Evolutionary conservation across 2,329 filamentous ascomycete species (phyloP).

Genomic region (Penicillium concentricum): DNA sequence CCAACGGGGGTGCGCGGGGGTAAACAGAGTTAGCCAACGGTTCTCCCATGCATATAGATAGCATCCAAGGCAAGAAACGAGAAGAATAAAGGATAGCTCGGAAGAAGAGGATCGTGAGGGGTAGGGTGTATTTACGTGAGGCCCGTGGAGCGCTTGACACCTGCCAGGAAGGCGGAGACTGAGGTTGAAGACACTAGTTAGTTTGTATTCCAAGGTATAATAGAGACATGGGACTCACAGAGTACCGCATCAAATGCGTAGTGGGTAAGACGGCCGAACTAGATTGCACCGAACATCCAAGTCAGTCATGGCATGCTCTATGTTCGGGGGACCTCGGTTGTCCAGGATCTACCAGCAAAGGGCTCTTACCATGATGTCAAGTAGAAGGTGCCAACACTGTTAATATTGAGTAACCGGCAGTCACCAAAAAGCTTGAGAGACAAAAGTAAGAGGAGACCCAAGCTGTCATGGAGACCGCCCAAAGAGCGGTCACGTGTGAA

Average conservation of each 20-base stretch:
- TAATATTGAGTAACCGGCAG: neutral
- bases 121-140: constrained; percentile 74
- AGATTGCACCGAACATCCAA: neutral
- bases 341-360: neutral
- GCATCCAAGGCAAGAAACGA: neutral
- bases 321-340: neutral
- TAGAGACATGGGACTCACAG: constrained; percentile 13
- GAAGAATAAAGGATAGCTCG: neutral
- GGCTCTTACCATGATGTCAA: constrained; percentile 19
- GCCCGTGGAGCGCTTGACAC: constrained; percentile 95
- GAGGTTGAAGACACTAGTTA: constrained; percentile 10
- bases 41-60: neutral
- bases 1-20: constrained; percentile 28
- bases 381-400: neutral
- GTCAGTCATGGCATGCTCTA: constrained; percentile 4
- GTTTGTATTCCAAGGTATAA: neutral
- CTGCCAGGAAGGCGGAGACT: constrained; percentile 96
- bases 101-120: constrained; percentile 16
- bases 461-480: neutral
- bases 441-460: neutral
- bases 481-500: constrained; percentile 5
- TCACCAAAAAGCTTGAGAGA: neutral
- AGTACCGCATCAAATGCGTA: constrained; percentile 30
- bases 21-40: constrained; percentile 28
- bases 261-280: constrained; percentile 28